These are phyloP conservation scores for Colletotrichum incanum DNA, from an alignment of 2,329 filamentous ascomycete species.

Conservation along the genomic window DNA sequence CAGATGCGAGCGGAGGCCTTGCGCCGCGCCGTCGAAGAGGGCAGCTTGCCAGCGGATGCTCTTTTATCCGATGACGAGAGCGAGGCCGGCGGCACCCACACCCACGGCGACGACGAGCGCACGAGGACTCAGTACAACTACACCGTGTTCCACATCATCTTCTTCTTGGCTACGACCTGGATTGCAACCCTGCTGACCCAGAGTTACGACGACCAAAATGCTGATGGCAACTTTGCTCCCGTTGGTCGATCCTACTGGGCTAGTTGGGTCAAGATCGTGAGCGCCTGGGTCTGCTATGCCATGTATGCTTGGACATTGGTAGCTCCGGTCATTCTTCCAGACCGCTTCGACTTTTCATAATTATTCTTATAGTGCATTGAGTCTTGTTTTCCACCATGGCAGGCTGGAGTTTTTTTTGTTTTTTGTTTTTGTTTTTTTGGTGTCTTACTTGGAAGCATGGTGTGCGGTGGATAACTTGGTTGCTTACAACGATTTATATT, in stretches of 20 bases:
- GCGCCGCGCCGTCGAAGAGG: conserved; percentile 91
- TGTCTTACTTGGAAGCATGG: background rate
- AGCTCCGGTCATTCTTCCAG: conserved; percentile 87
- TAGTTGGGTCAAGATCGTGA: conserved; percentile 99
- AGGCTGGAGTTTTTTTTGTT: background rate
- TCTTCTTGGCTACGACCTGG: conserved; percentile 96
- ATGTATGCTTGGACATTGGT: conserved; percentile 96
- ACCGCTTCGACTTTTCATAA: conserved; percentile 80
- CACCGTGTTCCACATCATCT: conserved; percentile 95
- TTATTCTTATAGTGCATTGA: background rate
- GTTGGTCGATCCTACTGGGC: conserved; percentile 97
- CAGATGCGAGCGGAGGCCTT: conserved; percentile 96
- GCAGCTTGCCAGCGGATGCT: conserved; percentile 91
- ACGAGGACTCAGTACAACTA: conserved; percentile 96
- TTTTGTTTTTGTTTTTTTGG: background rate
- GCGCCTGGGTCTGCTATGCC: conserved; percentile 95
- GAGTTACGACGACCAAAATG: conserved; percentile 75
- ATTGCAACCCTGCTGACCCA: conserved; percentile 89
- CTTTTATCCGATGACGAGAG: conserved; percentile 82
- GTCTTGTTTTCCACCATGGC: background rate
- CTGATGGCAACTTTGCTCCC: conserved; percentile 85
- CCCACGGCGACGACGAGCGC: conserved; percentile 87
- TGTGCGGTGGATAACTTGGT: background rate
- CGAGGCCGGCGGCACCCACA: conserved; percentile 73
- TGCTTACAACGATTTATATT: background rate